Base-by-base conservation (phyloP, 257 asterid genomes). In the Galeopsis tetrahit region DNA sequence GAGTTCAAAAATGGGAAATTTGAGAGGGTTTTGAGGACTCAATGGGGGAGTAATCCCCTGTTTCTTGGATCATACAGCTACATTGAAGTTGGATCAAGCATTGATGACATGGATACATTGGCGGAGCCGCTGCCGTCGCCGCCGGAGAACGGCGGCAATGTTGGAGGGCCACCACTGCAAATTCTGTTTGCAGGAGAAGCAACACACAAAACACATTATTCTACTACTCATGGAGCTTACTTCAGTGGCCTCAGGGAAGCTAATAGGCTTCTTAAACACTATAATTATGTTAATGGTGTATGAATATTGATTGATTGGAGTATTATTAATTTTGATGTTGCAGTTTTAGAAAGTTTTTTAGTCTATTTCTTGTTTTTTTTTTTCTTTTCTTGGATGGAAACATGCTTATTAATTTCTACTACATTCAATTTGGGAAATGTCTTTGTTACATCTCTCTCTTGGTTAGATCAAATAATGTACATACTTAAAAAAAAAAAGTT, bases 161-260 rank as follows among this genome's bases (percentile, higher is more conserved):
- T 15, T 53, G 33, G 8, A 21, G 17, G 63, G 5, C 77, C 91
- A 10, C 82, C 86, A 17, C 82, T 93, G 35, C 98, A 93, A 71
- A 76, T 93, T 5, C 79, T 93, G 34, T 90, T 93, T 66, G 97
- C 97, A 7, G 98, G 98, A 43, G 98, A 93, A 83, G 98, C 97
- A 5, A 90, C 98, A 4, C 95, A 85, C 61, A 85, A 76, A 79
- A 86, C 89, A 55, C 90, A 88, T 68, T 93, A 90, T 77, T 93
- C 98, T n/a, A 93, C 98, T 3, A 93, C 97, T 42, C 98, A 93
- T 66, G 98, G 98, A 34, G 98, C 97, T 66, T 82, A 93, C 79
- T 86, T 78, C 73, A 93, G 97, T 75, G 98, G 98, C 57, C 70
- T 90, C 56, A 87, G 98, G 76, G 98, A 93, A 86, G 97, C 98